These are phyloP conservation scores for Colletotrichum tabaci DNA, from an alignment of 2,329 filamentous ascomycete genomes.

Conservation along the genomic window DNA sequence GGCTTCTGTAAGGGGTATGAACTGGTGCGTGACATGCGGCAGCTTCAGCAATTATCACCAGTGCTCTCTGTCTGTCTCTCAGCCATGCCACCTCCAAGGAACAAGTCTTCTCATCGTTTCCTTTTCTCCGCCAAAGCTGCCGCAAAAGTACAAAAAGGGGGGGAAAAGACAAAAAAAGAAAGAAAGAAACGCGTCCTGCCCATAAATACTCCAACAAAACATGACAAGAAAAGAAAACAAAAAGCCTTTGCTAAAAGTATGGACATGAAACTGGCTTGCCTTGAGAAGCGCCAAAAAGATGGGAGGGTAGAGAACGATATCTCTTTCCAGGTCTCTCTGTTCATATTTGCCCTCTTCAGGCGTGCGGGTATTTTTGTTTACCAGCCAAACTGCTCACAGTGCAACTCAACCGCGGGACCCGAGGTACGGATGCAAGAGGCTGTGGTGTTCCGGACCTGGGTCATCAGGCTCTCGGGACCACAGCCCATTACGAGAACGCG, in stretches of 20 bases:
- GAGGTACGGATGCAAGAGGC: conserved; percentile 56
- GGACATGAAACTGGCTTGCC: conserved; percentile 7
- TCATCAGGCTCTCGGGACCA: conserved; percentile 61
- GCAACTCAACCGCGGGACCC: conserved; percentile 62
- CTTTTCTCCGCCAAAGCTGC: conserved; percentile 12
- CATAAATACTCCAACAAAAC: conserved; percentile 32
- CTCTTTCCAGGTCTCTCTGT: no score
- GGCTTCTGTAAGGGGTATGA: conserved; percentile 34
- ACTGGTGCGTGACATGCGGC: conserved; percentile 7
- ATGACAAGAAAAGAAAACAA: background rate
- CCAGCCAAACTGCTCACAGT: conserved; percentile 65
- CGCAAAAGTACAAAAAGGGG: background rate
- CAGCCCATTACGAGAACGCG: conserved; percentile 62
- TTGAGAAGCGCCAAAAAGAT: background rate
- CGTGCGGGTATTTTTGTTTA: conserved; percentile 41
- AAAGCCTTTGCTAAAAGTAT: conserved; percentile 15
- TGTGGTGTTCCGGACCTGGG: conserved; percentile 57
- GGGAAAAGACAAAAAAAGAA: no score
- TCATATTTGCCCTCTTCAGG: background rate
- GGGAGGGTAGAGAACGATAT: background rate
- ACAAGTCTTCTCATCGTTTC: background rate
- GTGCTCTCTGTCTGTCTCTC: background rate
- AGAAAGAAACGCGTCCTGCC: background rate
- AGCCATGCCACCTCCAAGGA: no score
- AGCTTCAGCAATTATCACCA: background rate